These are phyloP conservation scores for Conticribra weissflogii DNA, from an alignment of 108 stramenopile species.

Conservation along the genomic window DNA sequence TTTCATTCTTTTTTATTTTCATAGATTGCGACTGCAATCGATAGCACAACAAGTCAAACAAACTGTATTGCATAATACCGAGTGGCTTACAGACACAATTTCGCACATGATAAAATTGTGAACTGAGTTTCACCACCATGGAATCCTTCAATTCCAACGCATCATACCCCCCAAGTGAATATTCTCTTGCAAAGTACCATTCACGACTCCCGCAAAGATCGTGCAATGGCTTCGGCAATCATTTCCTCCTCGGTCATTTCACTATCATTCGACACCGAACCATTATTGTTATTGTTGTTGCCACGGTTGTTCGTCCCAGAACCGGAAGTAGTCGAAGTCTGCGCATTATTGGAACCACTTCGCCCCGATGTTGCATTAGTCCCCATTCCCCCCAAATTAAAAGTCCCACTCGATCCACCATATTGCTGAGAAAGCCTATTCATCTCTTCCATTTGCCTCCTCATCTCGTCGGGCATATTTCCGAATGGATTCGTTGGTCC, in stretches of 20 bases:
- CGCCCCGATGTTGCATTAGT: background rate
- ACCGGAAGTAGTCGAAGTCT: background rate
- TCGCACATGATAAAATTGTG: no score
- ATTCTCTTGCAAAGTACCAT: no score
- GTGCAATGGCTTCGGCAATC: constrained; percentile 90
- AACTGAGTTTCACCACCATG: no score
- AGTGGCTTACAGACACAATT: no score
- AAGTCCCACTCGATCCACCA: constrained; percentile 27
- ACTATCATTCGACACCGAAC: constrained; percentile 21
- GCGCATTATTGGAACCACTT: background rate
- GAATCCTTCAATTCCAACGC: no score
- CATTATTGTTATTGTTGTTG: no score
- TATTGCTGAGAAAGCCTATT: constrained; percentile 18
- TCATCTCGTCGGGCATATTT: constrained; percentile 32
- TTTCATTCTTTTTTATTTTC: no score
- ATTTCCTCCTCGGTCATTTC: constrained; percentile 91
- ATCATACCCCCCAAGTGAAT: no score
- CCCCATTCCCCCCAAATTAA: constrained; percentile 21
- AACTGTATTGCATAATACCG: no score
- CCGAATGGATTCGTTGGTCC: constrained; percentile 27
- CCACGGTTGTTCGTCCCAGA: background rate
- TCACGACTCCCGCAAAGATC: constrained; percentile 74
- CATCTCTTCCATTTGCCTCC: constrained; percentile 47
- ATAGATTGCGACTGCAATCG: no score
- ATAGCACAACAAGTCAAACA: no score